A percentile compares a stretch with the other conserved stretches of the same genome.
These are phyloP conservation scores for Candolleomyces aberdarensis DNA, from an alignment of 768 basidiomycete genomes.

Conservation along the genomic window DNA sequence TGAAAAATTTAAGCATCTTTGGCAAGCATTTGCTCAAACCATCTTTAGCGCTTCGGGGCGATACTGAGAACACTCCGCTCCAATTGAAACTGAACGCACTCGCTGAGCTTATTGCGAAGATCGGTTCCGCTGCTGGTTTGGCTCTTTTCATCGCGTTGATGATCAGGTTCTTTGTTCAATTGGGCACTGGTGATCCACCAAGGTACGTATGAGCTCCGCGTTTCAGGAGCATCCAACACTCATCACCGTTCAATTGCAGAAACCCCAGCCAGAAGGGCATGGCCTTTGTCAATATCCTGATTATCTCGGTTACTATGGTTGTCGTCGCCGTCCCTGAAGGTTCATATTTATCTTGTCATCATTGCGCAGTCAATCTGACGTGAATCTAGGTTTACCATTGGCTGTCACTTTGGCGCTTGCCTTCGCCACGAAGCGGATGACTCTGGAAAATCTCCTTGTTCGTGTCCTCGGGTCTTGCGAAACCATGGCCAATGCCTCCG, in stretches of 20 bases:
- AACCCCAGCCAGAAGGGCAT: conserved; percentile 82
- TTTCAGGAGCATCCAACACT: conserved; percentile 1
- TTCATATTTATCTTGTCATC: conserved; percentile 11
- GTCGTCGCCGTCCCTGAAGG: conserved; percentile 51
- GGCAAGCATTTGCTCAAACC: not conserved
- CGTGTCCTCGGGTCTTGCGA: conserved; percentile 96
- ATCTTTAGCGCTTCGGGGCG: conserved; percentile 73
- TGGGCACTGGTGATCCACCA: conserved; percentile 56
- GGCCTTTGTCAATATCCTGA: conserved; percentile 87
- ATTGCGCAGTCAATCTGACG: conserved; percentile 2
- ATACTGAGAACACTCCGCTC: conserved; percentile 86
- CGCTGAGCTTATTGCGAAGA: conserved; percentile 94
- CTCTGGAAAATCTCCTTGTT: conserved; percentile 89
- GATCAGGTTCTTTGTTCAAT: conserved; percentile 93
- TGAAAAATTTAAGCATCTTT: conserved; percentile 10
- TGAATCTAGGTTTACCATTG: conserved; percentile 71
- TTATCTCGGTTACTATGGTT: conserved; percentile 85
- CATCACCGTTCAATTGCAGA: conserved; percentile 27
- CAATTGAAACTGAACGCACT: conserved; percentile 90
- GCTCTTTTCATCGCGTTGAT: conserved; percentile 80
- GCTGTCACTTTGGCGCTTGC: conserved; percentile 96
- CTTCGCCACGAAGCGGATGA: conserved; percentile 99
- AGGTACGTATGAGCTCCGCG: conserved; percentile 36
- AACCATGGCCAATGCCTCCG: conserved; percentile 97
- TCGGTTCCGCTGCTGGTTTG: conserved; percentile 80